These are phyloP conservation scores for Fusarium camptoceras DNA, from an alignment of 2,329 filamentous ascomycete species.

Conservation along the genomic window DNA sequence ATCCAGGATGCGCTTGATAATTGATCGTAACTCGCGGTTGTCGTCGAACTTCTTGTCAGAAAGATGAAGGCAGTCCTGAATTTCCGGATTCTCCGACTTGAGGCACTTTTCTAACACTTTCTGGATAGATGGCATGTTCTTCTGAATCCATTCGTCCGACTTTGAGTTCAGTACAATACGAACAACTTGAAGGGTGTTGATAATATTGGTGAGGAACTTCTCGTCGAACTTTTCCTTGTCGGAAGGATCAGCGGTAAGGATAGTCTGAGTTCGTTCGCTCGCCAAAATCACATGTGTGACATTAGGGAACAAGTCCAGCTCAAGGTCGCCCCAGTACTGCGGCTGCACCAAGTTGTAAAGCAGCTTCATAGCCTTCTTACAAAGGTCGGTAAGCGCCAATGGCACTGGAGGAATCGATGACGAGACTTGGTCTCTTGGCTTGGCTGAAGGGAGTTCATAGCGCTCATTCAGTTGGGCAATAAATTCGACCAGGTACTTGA, in stretches of 20 bases:
- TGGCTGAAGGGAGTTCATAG: slow-evolving; percentile 79
- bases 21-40: slow-evolving; percentile 77
- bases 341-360: slow-evolving; percentile 87
- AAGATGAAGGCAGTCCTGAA: slow-evolving; percentile 91
- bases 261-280: slow-evolving; percentile 77
- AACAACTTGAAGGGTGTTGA: slow-evolving; percentile 94
- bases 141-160: slow-evolving; percentile 88
- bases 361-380: slow-evolving; percentile 84
- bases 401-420: slow-evolving; percentile 60
- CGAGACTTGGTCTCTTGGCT: slow-evolving; percentile 66
- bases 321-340: slow-evolving; percentile 90
- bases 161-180: slow-evolving; percentile 90
- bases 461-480: slow-evolving; percentile 91
- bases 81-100: slow-evolving; percentile 87
- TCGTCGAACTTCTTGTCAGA: slow-evolving; percentile 77
- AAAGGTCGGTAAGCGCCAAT: slow-evolving; percentile 77
- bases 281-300: slow-evolving; percentile 87
- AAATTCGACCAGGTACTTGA: slow-evolving; percentile 96
- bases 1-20: slow-evolving; percentile 85
- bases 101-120: slow-evolving; percentile 91
- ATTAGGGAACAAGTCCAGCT: slow-evolving; percentile 90
- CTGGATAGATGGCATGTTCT: slow-evolving; percentile 80
- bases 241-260: slow-evolving; percentile 68
- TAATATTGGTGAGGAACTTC: slow-evolving; percentile 85
- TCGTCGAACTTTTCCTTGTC: slow-evolving; percentile 82